Base-by-base conservation (phyloP, 306 rosid species). In the Arachis hypogaea region DNA sequence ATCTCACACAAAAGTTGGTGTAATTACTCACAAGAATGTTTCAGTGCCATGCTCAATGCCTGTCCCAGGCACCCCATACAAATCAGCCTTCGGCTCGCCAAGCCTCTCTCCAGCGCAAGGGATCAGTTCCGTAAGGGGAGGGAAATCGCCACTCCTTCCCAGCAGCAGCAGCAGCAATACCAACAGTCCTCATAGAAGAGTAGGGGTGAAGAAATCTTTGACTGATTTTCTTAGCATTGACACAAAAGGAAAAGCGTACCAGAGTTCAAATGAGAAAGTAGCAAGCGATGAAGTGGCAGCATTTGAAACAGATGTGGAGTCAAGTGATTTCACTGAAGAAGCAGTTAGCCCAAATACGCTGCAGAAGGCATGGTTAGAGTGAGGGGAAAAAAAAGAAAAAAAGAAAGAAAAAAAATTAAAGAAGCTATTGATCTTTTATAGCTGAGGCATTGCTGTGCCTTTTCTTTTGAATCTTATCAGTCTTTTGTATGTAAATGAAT, bases 221-320 rank as follows among this genome's bases (percentile, higher is more conserved):
- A 95, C 98, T 0, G 97, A 92, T 82, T 90, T 79, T 86, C 93
- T 95, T 5, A 84, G 78, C 68, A 84, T 88, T 28, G 96, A 91
- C 71, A 12, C 82, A 1, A 85, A 84, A 72, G 89, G 79, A 55
- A 84, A 78, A 50, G 81, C 41, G 49, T 70, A 30, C 49, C 54
- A 54, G 6, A 78, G 68, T 64, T 59, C 88, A 41, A 52, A 3
- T 60, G 89, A 76, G 84, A 80, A 76, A 57, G 54, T 57, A 6
- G 86, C 69, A 11, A 44, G 54, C 54, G 74, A 59, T 73, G 86
- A 82, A 60, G 79, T 59, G 61, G 45, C 78, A 59, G 67, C 77
- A 40, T 73, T 73, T 75, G 89, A 80, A 64, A 75, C 78, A 36
- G 85, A 81, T 56, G 43, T 63, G 30, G 83, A 83, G 50, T 77